phyloP scores from a whole-genome alignment of 768 basidiomycete genomes.

The Lyophyllum decastes region DNA sequence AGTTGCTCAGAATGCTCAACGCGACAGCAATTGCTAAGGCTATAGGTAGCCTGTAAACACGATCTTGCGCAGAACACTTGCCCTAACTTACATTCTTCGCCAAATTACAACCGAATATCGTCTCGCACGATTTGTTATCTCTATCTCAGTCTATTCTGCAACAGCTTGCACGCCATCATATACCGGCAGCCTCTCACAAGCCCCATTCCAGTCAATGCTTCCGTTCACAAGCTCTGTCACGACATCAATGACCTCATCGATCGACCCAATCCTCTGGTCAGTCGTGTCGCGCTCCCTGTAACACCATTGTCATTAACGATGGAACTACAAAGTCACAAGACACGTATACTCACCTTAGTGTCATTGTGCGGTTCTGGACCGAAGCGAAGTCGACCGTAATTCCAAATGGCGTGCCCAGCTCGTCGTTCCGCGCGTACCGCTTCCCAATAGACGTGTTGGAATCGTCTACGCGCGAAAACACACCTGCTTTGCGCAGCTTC shows the following conservation, averaged over 20 bases:
- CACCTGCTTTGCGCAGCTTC: conserved; percentile 84
- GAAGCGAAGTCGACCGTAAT: conserved; percentile 96
- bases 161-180: conserved; percentile 93
- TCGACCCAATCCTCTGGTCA: conserved; percentile 84
- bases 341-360: conserved; percentile 68
- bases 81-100: no score
- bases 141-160: conserved; percentile 17
- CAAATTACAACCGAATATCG: no score
- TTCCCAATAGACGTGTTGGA: conserved; percentile 94
- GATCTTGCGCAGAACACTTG: no score
- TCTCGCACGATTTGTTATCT: no score
- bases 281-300: conserved; percentile 92
- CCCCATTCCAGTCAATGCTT: conserved; percentile 74
- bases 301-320: neutral
- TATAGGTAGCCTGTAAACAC: no score
- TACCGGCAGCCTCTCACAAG: conserved; percentile 65
- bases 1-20: no score
- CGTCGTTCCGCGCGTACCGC: conserved; percentile 97
- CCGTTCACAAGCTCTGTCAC: conserved; percentile 81
- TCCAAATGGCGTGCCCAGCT: conserved; percentile 96
- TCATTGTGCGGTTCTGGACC: conserved; percentile 90
- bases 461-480: conserved; percentile 94
- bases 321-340: neutral
- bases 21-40: no score
- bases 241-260: conserved; percentile 85